Base-by-base conservation (phyloP, 768 basidiomycete species). In the Gymnopilus junonius region DNA sequence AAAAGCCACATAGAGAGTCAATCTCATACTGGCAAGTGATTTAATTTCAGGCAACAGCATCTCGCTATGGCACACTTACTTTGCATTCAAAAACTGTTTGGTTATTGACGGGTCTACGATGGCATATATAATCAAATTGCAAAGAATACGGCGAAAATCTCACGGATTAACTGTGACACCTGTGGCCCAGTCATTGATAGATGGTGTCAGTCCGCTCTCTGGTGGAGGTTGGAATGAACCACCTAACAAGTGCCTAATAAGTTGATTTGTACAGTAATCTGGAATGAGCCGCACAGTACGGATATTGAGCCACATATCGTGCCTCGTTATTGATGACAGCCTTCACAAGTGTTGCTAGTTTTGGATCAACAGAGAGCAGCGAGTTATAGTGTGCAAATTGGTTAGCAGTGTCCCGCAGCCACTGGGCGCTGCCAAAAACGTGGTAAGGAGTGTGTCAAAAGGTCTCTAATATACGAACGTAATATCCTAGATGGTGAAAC, bases 311-410 rank as follows among this genome's bases (percentile, higher is more conserved):
- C 21, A 91, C 86, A 75, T 90, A 92, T 31, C 86, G 84, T 21
- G 89, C 88, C 73, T 93, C 90, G 61, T 88, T 92, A 69, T 92
- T 91, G 68, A 93, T 91, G 45, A 93, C 88, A n/a, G 89, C 92
- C 70, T 88, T 91, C 45, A 92, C 87, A 4, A 93, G 78, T 2
- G 82, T 81, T 8, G 87, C 85, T 23, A 93, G 80, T 17, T 86
- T 77, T 7, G 73, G 74, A 72, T 93, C 92, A 12, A 76, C 68
- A 3, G 83, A 70, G 17, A 92, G 78, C 20, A 93, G 80, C 12
- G 79, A 69, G 63, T 83, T 82, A 72, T 93, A 93, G 58, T 88
- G 86, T 17, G 88, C 88, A 67, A 93, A 90, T 87, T 92, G 91
- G 70, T 93, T 93, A 25, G 86, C 89, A 21, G 92, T 91, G 70